phyloP scores from a whole-genome alignment of 2,329 filamentous ascomycete genomes.

The Claviceps monticola region DNA sequence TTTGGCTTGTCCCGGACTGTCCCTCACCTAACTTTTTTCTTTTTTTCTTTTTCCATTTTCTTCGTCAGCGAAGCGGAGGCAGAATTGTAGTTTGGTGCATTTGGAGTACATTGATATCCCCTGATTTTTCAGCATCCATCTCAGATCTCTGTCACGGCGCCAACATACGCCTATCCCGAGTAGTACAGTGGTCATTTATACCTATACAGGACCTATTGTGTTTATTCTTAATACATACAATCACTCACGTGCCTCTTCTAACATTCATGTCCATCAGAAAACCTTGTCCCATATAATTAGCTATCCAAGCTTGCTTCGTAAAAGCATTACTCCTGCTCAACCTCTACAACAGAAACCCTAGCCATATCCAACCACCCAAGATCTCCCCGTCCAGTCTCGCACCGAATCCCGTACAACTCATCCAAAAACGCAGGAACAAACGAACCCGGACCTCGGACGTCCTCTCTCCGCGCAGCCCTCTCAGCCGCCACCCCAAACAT shows the following conservation, averaged over 20 bases:
- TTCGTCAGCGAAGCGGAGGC: not conserved
- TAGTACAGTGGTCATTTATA: too few relatives aligned
- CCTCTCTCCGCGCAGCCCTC: conserved; percentile 44
- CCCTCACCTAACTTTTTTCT: not conserved
- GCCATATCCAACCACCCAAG: conserved; percentile 37
- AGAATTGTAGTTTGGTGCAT: not conserved
- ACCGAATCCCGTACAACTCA: conserved; percentile 40
- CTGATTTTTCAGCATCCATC: not conserved
- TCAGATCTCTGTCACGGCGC: not conserved
- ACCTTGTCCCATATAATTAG: too few relatives aligned
- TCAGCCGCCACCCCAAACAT: conserved; percentile 68
- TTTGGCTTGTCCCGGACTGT: not conserved
- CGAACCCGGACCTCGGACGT: conserved; percentile 67
- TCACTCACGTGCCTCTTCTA: too few relatives aligned
- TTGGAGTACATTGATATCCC: not conserved
- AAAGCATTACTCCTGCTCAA: conserved; percentile 9
- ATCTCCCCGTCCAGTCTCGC: conserved; percentile 33
- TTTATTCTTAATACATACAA: too few relatives aligned
- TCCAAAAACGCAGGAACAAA: conserved; percentile 83
- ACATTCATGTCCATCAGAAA: too few relatives aligned
- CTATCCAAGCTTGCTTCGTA: not conserved
- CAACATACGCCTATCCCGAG: too few relatives aligned
- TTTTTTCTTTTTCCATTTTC: not conserved
- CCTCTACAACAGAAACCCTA: conserved; percentile 29
- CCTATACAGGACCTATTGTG: too few relatives aligned